Conservation (phyloP, 2,329 filamentous ascomycete species). For the Fusarium armeniacum region DNA sequence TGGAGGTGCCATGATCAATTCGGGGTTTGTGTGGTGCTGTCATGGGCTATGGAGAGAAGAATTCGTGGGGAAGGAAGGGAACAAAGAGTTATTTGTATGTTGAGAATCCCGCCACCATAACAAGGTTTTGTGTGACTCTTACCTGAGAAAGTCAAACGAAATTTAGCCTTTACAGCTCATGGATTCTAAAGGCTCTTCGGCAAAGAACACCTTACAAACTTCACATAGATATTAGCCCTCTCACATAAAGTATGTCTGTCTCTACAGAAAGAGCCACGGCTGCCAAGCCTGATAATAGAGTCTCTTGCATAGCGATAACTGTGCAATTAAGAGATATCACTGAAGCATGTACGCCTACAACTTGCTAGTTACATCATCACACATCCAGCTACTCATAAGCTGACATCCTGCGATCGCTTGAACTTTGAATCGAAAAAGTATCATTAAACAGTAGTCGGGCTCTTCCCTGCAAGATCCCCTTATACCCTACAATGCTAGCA, state of each 20-base stretch:
- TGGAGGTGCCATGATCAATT: not conserved
- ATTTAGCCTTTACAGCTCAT: too few species aligned
- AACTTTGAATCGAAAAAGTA: not conserved
- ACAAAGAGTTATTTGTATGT: not conserved
- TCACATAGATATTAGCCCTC: too few species aligned
- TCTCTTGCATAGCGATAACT: slow-evolving; percentile 24
- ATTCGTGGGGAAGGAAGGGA: not conserved
- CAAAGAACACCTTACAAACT: too few species aligned
- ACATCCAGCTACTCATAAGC: not conserved
- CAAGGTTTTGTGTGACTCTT: not conserved
- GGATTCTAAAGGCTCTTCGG: too few species aligned
- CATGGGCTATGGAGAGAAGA: not conserved
- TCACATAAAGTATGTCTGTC: not conserved
- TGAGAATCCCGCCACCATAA: not conserved
- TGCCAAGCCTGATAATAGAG: slow-evolving; percentile 2
- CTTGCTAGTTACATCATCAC: not conserved
- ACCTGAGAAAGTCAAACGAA: not conserved
- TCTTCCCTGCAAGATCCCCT: not conserved
- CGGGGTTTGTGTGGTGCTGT: not conserved
- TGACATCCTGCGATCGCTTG: not conserved
- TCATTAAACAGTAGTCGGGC: not conserved
- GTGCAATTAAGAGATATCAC: too few species aligned
- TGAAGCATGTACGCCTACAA: not conserved
- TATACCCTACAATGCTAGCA: not conserved
- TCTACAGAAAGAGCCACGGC: slow-evolving; percentile 1